Base-by-base conservation (phyloP, 495 filamentous ascomycete genomes). In the Podospora bellae-mahoneyi region DNA sequence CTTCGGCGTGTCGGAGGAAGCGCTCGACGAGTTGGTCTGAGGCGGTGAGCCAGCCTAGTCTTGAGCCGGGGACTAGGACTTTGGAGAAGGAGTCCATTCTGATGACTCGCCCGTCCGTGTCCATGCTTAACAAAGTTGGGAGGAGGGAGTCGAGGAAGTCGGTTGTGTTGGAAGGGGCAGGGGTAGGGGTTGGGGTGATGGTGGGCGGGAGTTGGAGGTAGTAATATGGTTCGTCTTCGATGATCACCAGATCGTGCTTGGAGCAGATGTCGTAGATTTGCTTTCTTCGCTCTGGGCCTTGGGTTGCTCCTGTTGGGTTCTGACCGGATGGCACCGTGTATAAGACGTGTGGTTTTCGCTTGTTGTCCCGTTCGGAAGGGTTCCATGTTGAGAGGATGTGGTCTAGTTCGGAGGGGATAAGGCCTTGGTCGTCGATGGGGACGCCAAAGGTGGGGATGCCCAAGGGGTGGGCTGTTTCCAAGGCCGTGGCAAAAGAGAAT, bases 211-310 rank as follows among this genome's bases (percentile, higher is more conserved):
- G 97, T 81, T 99, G 95, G 62, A 99, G 84, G 82, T 94, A 99
- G 77, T 92, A 91, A 80, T 97, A 97, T n/a, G 94, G 94, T 75
- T 98, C 94, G 76, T 98, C 94, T 79, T 98, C 94, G 69, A 98
- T 74, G 76, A 98, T 94, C 78, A 86, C 90, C 59, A 97, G 65
- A 74, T 97, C 92, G 75, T 96, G 91, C 78, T 91, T 90, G 76
- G 89, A 87, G 30, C 87, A 88, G 16, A 97, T 84, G 15, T 78
- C 82, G 80, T 97, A 97, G 39, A 97, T 83, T 30, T 84, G 89
- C 60, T 81, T 77, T 26, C 93, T 81, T 56, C 94, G 86, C 74
- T 84, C 75, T 60, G 74, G 76, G 5, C 87, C 81, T 77, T 92
- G 90, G 18, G 94, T 97, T 55, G 92, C 89, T 5, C 94, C 94